Percentiles rank a stretch among this genome's conserved stretches.
Conservation (phyloP, 176 grass and related monocot genomes). For the Carex parvula region DNA sequence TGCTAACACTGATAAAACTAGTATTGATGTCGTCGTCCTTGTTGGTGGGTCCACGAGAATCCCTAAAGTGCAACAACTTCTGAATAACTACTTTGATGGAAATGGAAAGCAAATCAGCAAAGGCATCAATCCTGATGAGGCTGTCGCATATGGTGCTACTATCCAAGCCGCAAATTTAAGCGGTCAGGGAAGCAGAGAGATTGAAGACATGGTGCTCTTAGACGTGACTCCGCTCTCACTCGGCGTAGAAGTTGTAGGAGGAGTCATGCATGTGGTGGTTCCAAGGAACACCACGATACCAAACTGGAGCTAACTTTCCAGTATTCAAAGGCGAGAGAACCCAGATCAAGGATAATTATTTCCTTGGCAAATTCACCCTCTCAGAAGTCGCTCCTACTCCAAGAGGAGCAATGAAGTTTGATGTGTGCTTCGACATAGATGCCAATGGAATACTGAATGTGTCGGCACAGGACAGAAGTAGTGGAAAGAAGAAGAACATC, state of each 20-base stretch:
- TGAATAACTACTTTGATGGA: neutral
- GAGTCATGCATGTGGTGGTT: constrained; percentile 8
- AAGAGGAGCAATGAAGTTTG: neutral
- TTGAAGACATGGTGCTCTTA: constrained; percentile 12
- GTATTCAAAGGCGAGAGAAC: constrained; percentile 30
- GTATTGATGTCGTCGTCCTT: constrained; percentile 28
- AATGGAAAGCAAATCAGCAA: constrained; percentile 15
- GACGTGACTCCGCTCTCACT: constrained; percentile 19
- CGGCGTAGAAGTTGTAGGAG: constrained; percentile 21
- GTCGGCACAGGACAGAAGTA: neutral
- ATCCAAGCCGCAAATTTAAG: neutral
- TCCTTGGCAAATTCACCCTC: constrained; percentile 27
- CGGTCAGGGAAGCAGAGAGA: neutral
- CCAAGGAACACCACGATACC: constrained; percentile 22
- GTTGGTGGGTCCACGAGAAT: constrained; percentile 34
- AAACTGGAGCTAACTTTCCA: neutral
- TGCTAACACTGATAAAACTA: constrained; percentile 22
- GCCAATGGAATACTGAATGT: constrained; percentile 26
- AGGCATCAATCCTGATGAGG: constrained; percentile 29
- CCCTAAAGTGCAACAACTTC: neutral
- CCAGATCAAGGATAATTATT: constrained; percentile 5
- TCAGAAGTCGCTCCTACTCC: neutral
- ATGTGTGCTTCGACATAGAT: constrained; percentile 26
- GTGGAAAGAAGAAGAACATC: neutral
- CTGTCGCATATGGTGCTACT: constrained; percentile 10